These are phyloP conservation scores for Colletotrichum lupini DNA, from an alignment of 2,329 filamentous ascomycete species.

Conservation along the genomic window DNA sequence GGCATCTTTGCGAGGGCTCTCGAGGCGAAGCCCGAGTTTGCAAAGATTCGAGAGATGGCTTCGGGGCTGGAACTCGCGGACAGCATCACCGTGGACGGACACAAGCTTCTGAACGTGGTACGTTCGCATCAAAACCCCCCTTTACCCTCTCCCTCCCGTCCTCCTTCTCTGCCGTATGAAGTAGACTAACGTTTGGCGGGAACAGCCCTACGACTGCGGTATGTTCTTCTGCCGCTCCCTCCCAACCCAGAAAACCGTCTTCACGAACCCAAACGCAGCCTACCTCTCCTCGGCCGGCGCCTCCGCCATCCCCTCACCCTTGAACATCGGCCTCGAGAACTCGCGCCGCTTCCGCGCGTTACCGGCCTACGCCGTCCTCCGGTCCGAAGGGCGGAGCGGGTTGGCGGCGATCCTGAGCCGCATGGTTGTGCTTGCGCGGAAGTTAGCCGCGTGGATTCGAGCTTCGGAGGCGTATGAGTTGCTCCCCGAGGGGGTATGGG, in stretches of 20 bases:
- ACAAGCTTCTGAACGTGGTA: conserved; percentile 92
- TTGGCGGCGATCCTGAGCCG: conserved; percentile 76
- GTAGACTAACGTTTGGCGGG: background rate
- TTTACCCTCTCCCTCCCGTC: background rate
- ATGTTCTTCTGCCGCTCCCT: conserved; percentile 83
- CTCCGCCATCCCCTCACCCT: conserved; percentile 75
- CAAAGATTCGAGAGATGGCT: conserved; percentile 57
- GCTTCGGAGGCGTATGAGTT: conserved; percentile 73
- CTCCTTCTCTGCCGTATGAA: background rate
- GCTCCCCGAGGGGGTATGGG: conserved; percentile 62
- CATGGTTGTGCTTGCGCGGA: conserved; percentile 78
- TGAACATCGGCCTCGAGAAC: conserved; percentile 91
- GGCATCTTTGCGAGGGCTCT: conserved; percentile 83
- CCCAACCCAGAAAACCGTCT: conserved; percentile 70
- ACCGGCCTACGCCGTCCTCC: conserved; percentile 85
- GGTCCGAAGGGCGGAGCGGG: conserved; percentile 78
- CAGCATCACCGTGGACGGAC: conserved; percentile 86
- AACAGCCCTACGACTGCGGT: conserved; percentile 86
- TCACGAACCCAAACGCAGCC: conserved; percentile 85
- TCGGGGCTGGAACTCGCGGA: conserved; percentile 84
- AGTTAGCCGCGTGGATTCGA: conserved; percentile 72
- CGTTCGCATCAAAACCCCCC: conserved; percentile 42
- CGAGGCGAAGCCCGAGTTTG: conserved; percentile 66
- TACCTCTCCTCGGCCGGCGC: conserved; percentile 68
- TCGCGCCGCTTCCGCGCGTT: conserved; percentile 90